Evolutionary conservation across 192 early-diverging fungal species (phyloP), one percentile per base, ranked within the genome.

Genomic region (Obelidium mucronatum): DNA sequence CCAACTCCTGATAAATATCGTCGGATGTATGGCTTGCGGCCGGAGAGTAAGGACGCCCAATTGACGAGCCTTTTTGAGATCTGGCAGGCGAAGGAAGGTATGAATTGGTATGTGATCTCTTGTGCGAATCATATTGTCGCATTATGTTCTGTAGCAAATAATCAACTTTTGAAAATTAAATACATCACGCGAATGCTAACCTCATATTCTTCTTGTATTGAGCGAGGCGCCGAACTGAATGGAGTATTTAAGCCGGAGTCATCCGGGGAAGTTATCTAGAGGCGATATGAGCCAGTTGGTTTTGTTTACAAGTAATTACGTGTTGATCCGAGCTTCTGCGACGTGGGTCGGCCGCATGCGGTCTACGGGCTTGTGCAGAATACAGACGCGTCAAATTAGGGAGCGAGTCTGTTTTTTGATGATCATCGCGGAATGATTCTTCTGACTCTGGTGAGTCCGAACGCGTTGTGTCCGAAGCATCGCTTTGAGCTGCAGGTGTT

Each of bases 191-290:
- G 30, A 58, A 31, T 31, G 48, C 63, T 31, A n/a, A 67, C 66
- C 44, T 52, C 24, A 30, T 67, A 67, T 67, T 67, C 66, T 13
- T 67, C 66, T 30, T 67, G 66, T 30, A 67, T 67, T 33, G 66
- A 67, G 8, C 22, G 66, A 30, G 66, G 8, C 1, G 66, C 22
- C 5, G 17, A 8, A 58, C 55, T 31, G 30, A 24, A 24, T 1
- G 55, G 55, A 58, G 55, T 58, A 26, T 5, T 24, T 8, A 24
- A 6, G 26, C 55, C 55, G 8, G 55, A 58, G 26, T 58, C 55
- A 31, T 6, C 30, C 30, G 55, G 55, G 24, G 55, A n/a, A n/a
- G n/a, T n/a, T n/a, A n/a, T n/a, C n/a, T n/a, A n/a, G n/a, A n/a
- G n/a, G n/a, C n/a, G n/a, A n/a, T n/a, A n/a, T n/a, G n/a, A n/a